Evolutionary conservation across 1,139 yeast species (phyloP).

Genomic region (Citeromyces hawaiiensis): DNA sequence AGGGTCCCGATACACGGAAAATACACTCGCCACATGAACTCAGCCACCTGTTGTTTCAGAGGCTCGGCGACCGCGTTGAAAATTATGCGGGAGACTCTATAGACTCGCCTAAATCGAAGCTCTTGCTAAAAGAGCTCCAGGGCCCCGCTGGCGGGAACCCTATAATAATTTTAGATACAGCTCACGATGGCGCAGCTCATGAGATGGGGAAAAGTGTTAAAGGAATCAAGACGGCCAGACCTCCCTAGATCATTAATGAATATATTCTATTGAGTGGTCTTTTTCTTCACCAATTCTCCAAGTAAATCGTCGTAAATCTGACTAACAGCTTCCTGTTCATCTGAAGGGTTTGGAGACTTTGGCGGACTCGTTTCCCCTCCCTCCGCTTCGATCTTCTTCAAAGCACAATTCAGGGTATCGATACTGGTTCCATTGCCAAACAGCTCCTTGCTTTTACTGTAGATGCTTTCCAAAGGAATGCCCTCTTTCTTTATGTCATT

Average conservation of each 20-base stretch:
- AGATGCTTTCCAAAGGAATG: conserved; percentile 35
- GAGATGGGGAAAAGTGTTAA: conserved; percentile 1
- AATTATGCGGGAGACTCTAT: conserved; percentile 1
- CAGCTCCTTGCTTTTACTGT: conserved; percentile 17
- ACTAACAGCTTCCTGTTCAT: conserved; percentile 20
- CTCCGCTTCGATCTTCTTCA: conserved; percentile 4
- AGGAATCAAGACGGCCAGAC: conserved; percentile 1
- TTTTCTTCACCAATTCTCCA: conserved; percentile 21
- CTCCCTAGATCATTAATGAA: neutral
- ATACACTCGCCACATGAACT: conserved; percentile 10
- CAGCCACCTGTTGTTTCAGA: conserved; percentile 7
- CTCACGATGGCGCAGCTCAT: neutral
- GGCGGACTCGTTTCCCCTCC: conserved; percentile 7
- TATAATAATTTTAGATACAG: neutral
- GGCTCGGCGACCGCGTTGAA: conserved; percentile 7
- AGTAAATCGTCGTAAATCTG: conserved; percentile 40
- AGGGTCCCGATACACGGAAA: conserved; percentile 7
- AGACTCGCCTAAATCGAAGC: neutral
- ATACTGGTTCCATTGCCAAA: conserved; percentile 2
- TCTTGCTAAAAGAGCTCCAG: neutral
- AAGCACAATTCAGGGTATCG: conserved; percentile 2
- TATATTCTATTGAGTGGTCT: neutral
- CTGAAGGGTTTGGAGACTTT: conserved; percentile 9
- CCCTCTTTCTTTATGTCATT: conserved; percentile 37
- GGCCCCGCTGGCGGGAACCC: conserved; percentile 1